Conservation (phyloP, 768 basidiomycete species). For the Omphalotus guepiniiformis region DNA sequence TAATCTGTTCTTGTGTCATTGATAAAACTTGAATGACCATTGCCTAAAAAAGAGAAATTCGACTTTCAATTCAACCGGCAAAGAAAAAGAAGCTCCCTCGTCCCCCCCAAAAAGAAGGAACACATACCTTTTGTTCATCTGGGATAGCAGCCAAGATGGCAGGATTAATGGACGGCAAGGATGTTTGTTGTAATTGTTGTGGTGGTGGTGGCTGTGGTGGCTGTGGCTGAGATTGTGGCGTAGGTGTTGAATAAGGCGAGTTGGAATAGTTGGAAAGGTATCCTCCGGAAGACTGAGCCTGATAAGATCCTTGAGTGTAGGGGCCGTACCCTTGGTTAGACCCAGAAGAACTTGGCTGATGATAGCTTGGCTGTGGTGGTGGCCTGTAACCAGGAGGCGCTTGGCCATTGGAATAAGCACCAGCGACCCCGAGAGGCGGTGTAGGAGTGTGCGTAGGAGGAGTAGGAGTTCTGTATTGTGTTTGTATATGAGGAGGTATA, state of each 20-base stretch:
- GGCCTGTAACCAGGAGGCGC: neutral
- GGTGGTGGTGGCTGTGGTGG: slow-evolving; percentile 12
- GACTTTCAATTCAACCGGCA: slow-evolving; percentile 11
- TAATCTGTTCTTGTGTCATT: slow-evolving; percentile 85
- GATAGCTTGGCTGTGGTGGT: neutral
- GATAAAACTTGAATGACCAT: slow-evolving; percentile 75
- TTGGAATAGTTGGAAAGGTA: slow-evolving; percentile 9
- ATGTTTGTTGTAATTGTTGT: slow-evolving; percentile 17
- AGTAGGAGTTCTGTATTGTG: no score
- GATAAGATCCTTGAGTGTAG: neutral
- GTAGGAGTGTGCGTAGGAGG: no score
- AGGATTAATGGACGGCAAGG: slow-evolving; percentile 31
- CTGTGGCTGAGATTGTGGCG: slow-evolving; percentile 6
- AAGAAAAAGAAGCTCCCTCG: slow-evolving; percentile 3
- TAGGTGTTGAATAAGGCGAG: slow-evolving; percentile 19
- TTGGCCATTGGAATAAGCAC: neutral
- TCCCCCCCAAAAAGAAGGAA: slow-evolving; percentile 3
- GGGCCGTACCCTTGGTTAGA: neutral
- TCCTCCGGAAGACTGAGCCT: neutral
- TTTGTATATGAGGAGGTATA: neutral
- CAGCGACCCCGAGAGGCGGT: neutral
- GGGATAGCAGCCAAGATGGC: slow-evolving; percentile 57
- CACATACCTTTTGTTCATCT: slow-evolving; percentile 17
- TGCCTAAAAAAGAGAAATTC: slow-evolving; percentile 33
- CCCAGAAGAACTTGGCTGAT: neutral